These are phyloP conservation scores for Exophiala alcalophila DNA, from an alignment of 2,329 filamentous ascomycete genomes.

Conservation along the genomic window DNA sequence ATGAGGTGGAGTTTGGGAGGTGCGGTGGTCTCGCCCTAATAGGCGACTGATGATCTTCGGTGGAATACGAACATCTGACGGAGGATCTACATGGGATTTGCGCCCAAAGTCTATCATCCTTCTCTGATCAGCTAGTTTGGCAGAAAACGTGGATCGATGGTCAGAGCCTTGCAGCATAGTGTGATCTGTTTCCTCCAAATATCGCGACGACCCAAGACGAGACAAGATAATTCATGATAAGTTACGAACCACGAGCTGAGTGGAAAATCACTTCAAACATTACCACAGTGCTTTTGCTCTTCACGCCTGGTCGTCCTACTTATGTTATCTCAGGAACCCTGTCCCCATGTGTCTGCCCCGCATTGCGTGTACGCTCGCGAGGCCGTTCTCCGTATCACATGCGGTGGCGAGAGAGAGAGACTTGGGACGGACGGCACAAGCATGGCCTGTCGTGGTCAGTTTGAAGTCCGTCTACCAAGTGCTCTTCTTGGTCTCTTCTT, in stretches of 20 bases:
- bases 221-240: conserved; percentile 9
- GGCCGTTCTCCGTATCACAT: too few species aligned
- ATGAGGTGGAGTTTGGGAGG: conserved; percentile 1
- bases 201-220: conserved; percentile 4
- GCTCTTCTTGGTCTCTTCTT: too few species aligned
- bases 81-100: conserved; percentile 15
- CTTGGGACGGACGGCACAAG: too few species aligned
- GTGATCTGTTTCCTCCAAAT: conserved; percentile 2
- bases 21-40: not conserved
- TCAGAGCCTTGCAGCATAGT: conserved; percentile 10
- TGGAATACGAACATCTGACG: conserved; percentile 1
- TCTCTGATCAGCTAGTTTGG: not conserved
- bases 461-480: too few species aligned
- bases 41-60: not conserved
- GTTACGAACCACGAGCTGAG: conserved; percentile 3
- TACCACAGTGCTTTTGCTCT: too few species aligned
- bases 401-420: too few species aligned
- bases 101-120: not conserved
- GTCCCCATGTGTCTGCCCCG: too few species aligned
- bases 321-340: too few species aligned
- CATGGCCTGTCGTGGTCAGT: too few species aligned
- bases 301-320: too few species aligned
- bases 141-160: not conserved
- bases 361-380: too few species aligned
- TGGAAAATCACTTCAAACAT: too few species aligned